Base-by-base conservation (phyloP, 257 asterid genomes). In the Scutellaria galericulata region DNA sequence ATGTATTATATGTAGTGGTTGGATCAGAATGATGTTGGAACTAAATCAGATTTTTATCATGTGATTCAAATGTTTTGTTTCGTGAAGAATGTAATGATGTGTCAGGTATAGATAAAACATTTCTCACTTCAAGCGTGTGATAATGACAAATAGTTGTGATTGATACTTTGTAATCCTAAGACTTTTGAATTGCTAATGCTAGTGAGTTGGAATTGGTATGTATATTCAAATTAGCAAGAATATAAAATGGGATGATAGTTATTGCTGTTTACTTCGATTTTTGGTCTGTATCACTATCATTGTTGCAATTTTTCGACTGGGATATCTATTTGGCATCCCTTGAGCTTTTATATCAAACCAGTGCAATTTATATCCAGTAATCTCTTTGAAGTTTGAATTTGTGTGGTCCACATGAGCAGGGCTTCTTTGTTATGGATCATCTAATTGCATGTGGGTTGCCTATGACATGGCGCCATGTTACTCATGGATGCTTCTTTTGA, bases 401-500 rank as follows among this genome's bases (percentile, higher is more conserved):
- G n/a, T 58, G 5, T 50, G 70, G 42, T 35, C 67, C 10, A 22
- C 8, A 51, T 20, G 5, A 7, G 15, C 39, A 7, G 47, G 24
- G 39, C 14, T 54, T 24, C 77, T 59, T 59, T 44, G 27, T 47
- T 39, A 56, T 78, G 27, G 52, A 39, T 51, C 6, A 13, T 50
- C 41, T 59, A 24, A 65, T 57, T 54, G 64, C 75, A 31, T 59
- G 64, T 72, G 81, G 48, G 53, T 59, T 56, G 62, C 64, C 10
- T n/a, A 56, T 66, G 35, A 10, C 42, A 68, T 40, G 53, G 53
- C 44, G 69, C 66, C 72, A 39, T 54, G 5, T 57, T n/a, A 70
- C 91, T 88, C 64, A 85, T 51, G 77, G 83, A 73, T 69, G 75
- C 51, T 70, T 37, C 37, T 53, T 68, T 63, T 70, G 62, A 64